Percentiles rank a stretch among this genome's conserved stretches.
Conservation (phyloP, 352 stramenopile species). For the Globisporangium megalacanthum region DNA sequence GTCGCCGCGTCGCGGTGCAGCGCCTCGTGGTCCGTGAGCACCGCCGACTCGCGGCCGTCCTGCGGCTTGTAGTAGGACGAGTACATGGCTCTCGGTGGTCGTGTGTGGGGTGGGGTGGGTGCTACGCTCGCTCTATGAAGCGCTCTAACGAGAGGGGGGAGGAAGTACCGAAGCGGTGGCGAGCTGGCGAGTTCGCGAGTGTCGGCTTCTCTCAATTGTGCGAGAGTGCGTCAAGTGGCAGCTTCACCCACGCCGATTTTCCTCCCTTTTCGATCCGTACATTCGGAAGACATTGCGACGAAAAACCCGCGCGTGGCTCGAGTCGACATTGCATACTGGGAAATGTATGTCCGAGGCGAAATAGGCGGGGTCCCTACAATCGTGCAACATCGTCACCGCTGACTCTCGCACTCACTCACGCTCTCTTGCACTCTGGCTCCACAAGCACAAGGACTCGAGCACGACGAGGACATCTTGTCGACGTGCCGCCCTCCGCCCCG, state of each 20-base stretch:
- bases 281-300: too few relatives aligned
- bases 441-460: not conserved
- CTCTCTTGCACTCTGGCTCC: conserved; percentile 7
- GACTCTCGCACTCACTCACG: conserved; percentile 4
- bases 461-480: too few relatives aligned
- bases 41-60: conserved; percentile 59
- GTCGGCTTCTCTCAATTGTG: too few relatives aligned
- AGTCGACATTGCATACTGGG: not conserved
- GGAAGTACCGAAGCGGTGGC: too few relatives aligned
- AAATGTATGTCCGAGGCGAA: not conserved
- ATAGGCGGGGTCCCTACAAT: conserved; percentile 1
- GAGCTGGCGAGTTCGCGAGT: too few relatives aligned
- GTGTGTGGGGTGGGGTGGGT: too few relatives aligned
- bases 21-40: conserved; percentile 80
- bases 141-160: not conserved
- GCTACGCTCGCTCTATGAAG: not conserved
- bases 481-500: too few relatives aligned
- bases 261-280: too few relatives aligned
- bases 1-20: conserved; percentile 74
- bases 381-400: conserved; percentile 8
- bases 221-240: too few relatives aligned
- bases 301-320: too few relatives aligned
- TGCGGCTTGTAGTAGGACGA: conserved; percentile 83
- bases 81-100: conserved; percentile 46
- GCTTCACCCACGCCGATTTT: too few relatives aligned